Conservation (phyloP, 2,329 filamentous ascomycete genomes). For the Cladosporium cucumerinum region DNA sequence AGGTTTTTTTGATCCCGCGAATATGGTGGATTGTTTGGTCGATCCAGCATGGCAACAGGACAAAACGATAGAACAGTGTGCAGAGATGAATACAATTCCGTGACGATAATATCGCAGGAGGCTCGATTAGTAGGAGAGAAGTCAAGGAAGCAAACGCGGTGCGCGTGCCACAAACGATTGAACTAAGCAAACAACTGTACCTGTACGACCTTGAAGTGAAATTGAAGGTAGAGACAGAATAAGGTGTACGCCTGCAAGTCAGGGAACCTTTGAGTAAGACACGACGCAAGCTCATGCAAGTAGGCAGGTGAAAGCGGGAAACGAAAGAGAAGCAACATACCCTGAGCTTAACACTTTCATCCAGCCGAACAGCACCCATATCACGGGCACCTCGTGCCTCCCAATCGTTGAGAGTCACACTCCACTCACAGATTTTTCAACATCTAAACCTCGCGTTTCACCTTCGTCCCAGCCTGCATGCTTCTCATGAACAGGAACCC, state of each 20-base stretch:
- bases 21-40: not conserved
- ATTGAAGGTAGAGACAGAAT: not conserved
- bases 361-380: not conserved
- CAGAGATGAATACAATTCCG: not conserved
- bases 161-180: not conserved
- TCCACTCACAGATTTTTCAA: not conserved
- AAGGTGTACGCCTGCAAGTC: not conserved
- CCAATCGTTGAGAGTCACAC: not conserved
- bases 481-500: not conserved
- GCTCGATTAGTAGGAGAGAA: not conserved
- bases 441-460: not conserved
- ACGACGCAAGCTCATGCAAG: not conserved
- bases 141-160: not conserved
- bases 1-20: not conserved
- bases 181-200: not conserved
- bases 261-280: not conserved
- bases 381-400: not conserved
- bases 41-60: not conserved
- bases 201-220: not conserved
- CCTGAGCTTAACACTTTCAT: not conserved
- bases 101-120: not conserved
- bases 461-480: not conserved
- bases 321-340: not conserved
- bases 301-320: not conserved
- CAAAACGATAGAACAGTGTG: not conserved